Base-by-base conservation (phyloP, 2,329 filamentous ascomycete species). In the Monosporascus sp. region DNA sequence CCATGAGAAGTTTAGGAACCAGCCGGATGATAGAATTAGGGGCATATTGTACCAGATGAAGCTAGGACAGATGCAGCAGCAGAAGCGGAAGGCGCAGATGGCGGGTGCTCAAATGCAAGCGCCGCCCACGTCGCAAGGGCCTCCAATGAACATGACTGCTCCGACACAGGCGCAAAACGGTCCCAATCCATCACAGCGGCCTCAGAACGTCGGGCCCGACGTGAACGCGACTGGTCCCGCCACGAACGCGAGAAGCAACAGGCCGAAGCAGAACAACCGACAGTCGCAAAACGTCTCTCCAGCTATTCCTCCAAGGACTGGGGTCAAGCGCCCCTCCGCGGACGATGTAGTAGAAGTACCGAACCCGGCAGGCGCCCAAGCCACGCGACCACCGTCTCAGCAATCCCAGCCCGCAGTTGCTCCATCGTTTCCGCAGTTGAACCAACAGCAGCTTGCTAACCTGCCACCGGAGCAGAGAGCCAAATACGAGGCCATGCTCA, bases 281-380 rank as follows among this genome's bases (percentile, higher is more conserved):
- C 65, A 71, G 31, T 63, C 67, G 35, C 66, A 70, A 5, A 71
- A 71, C 45, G 66, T 68, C 17, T 72, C 75, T 5, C 68, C 74
- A 8, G 70, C 70, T 2, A 56, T 71, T 5, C 66, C 67, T 8
- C 64, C 67, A 25, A 81, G 77, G 64, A 76, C 69, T 36, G 57
- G 58, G 48, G 69, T 80, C 44, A 82, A 83, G 68, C 76, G 80
- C 1, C 69, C 77, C 4, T 78, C 69, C 50, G 67, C 71, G 3
- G 79, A 81, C 24, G 78, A 81, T 47, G 55, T 61, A 25, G 57
- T 62, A 8, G 67, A 69, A 50, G 59, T 59, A 22, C 53, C 60
- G 5, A 62, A 61, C 45, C 50, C 60, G 2, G 55, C 64, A 11
- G 54, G 41, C 20, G 57, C 55, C 5, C 55, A 64, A 7, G 48